A percentile compares a stretch with the other conserved stretches of the same genome.
Conservation (phyloP, 2,329 filamentous ascomycete genomes). For the Phialocephala sp. region DNA sequence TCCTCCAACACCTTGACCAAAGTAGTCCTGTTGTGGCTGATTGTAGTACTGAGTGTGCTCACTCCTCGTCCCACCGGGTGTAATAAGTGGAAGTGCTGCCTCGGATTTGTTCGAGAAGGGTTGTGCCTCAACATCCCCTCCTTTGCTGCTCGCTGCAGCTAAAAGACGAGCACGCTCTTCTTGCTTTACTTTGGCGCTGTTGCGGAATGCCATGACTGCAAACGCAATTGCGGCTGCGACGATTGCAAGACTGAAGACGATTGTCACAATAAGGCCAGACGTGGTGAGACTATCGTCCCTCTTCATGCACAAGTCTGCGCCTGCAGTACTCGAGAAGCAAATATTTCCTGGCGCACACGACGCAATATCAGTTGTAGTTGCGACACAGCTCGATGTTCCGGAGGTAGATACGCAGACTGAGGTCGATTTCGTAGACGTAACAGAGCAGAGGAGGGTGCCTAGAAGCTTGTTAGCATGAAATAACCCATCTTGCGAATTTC, state of each 20-base stretch:
- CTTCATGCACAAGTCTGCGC: constrained; percentile 33
- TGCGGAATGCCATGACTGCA: constrained; percentile 20
- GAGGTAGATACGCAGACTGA: constrained; percentile 19
- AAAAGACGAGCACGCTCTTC: constrained; percentile 9
- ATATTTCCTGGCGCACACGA: constrained; percentile 33
- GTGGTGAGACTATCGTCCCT: constrained; percentile 32
- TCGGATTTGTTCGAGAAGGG: constrained; percentile 22
- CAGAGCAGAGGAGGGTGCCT: constrained; percentile 22
- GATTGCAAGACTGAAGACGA: constrained; percentile 32
- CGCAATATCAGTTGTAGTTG: constrained; percentile 24
- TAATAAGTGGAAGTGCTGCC: constrained; percentile 28
- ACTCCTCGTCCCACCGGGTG: constrained; percentile 17
- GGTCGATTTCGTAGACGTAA: constrained; percentile 28
- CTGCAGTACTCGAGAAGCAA: constrained; percentile 27
- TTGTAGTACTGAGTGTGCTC: constrained; percentile 11
- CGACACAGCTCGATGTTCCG: constrained; percentile 23
- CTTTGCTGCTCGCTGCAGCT: constrained; percentile 11
- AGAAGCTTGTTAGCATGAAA: constrained; percentile 9
- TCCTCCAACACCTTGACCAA: constrained; percentile 18
- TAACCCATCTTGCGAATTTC: neutral
- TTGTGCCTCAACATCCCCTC: constrained; percentile 24
- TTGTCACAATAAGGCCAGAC: constrained; percentile 34
- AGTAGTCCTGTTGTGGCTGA: constrained; percentile 24
- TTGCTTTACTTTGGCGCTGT: constrained; percentile 22
- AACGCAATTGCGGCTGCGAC: constrained; percentile 23